Evolutionary conservation across 1,139 yeast species (phyloP).

Genomic region (Pichia cactophila): DNA sequence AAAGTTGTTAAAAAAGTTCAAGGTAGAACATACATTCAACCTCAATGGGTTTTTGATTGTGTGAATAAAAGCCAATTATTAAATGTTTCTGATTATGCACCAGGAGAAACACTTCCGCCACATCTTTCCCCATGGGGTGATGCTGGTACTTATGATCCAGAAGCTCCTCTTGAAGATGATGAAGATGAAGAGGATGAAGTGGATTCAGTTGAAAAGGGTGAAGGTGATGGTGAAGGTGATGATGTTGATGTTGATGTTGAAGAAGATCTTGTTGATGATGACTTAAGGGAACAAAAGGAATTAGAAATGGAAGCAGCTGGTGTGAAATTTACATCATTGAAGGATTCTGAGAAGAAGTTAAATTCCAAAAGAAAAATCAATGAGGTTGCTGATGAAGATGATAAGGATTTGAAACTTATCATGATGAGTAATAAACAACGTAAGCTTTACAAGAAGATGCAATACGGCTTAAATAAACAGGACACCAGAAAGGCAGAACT

Average conservation of each 20-base stretch:
- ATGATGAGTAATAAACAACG: slow-evolving; percentile 98
- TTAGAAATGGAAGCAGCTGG: slow-evolving; percentile 89
- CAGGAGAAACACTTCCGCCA: slow-evolving; percentile 94
- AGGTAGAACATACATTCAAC: slow-evolving; percentile 91
- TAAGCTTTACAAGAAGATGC: slow-evolving; percentile 92
- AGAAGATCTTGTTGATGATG: slow-evolving; percentile 28
- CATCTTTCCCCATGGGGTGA: slow-evolving; percentile 99
- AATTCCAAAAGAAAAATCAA: slow-evolving; percentile 46
- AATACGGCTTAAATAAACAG: slow-evolving; percentile 81
- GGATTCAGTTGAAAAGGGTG: slow-evolving; percentile 42
- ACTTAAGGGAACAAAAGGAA: slow-evolving; percentile 67
- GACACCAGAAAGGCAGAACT: slow-evolving; percentile 70
- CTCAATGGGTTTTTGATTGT: slow-evolving; percentile 96
- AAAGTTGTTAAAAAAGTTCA: slow-evolving; percentile 67
- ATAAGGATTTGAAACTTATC: slow-evolving; percentile 85
- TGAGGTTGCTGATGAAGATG: slow-evolving; percentile 78
- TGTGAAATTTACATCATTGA: slow-evolving; percentile 58
- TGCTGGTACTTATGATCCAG: slow-evolving; percentile 83
- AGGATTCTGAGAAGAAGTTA: slow-evolving; percentile 28
- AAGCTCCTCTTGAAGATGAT: slow-evolving; percentile 35
- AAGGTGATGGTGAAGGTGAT: slow-evolving; percentile 42
- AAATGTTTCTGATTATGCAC: slow-evolving; percentile 75
- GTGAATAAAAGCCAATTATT: slow-evolving; percentile 70
- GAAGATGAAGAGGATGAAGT: slow-evolving; percentile 45
- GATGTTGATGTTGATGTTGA: slow-evolving; percentile 35